Evolutionary conservation across 352 stramenopile genomes (phyloP).

Genomic region (Phytophthora pisi): DNA sequence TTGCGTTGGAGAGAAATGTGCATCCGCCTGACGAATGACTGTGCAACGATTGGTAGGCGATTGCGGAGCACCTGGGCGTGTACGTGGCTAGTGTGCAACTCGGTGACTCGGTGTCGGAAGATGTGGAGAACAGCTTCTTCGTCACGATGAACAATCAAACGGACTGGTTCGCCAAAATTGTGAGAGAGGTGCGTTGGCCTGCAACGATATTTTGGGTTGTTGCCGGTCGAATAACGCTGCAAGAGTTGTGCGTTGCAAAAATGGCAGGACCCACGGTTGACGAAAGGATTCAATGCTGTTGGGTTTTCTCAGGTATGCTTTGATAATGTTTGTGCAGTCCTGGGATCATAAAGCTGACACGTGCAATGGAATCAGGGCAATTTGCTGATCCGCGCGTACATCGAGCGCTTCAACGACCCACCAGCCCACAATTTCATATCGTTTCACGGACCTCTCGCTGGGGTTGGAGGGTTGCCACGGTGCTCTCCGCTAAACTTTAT

Average conservation of each 20-base stretch:
- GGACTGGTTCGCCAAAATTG: slow-evolving; percentile 87
- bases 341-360: not conserved
- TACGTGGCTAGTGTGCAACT: slow-evolving; percentile 92
- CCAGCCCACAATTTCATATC: slow-evolving; percentile 91
- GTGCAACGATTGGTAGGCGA: slow-evolving; percentile 38
- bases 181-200: slow-evolving; percentile 57
- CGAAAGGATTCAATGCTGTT: slow-evolving; percentile 92
- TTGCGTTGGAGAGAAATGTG: not conserved
- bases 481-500: slow-evolving; percentile 88
- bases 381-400: slow-evolving; percentile 94
- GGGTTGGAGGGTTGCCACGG: slow-evolving; percentile 87
- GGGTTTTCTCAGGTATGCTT: slow-evolving; percentile 89
- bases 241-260: slow-evolving; percentile 2
- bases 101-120: slow-evolving; percentile 76
- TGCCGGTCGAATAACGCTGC: slow-evolving; percentile 2
- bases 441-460: slow-evolving; percentile 92
- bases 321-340: not conserved
- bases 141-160: slow-evolving; percentile 92
- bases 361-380: slow-evolving; percentile 66
- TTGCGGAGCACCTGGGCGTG: slow-evolving; percentile 74
- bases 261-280: slow-evolving; percentile 77
- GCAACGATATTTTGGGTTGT: not conserved
- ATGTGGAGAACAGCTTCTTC: slow-evolving; percentile 95
- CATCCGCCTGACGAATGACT: slow-evolving; percentile 2
- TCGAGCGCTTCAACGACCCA: slow-evolving; percentile 93